phyloP scores from a whole-genome alignment of 371 early-diverging fungal genomes.

The Capillidium rhysosporum region DNA sequence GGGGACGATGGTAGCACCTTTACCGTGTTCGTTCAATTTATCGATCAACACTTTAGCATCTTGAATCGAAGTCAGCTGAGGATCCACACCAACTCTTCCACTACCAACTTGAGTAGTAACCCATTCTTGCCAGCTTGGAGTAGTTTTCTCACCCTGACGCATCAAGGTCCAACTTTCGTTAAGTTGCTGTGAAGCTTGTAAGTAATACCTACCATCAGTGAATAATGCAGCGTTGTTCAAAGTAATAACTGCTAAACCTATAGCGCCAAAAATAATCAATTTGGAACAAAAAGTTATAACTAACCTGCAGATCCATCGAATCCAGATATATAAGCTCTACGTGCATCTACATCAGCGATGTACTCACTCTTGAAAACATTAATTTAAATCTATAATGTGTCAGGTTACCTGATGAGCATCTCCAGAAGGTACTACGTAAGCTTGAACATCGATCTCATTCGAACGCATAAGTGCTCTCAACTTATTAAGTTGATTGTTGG shows the following conservation, averaged over 20 bases:
- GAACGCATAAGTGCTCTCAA: conserved; percentile 52
- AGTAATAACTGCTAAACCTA: conserved; percentile 58
- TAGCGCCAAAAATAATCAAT: not conserved
- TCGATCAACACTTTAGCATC: conserved; percentile 34
- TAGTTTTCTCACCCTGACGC: conserved; percentile 74
- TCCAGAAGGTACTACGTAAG: conserved; percentile 83
- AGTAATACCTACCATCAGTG: conserved; percentile 97
- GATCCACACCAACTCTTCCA: conserved; percentile 12
- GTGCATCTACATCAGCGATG: conserved; percentile 75
- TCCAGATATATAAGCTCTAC: conserved; percentile 88
- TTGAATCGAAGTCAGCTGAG: conserved; percentile 11
- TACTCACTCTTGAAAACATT: conserved; percentile 74
- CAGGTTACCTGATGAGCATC: conserved; percentile 80
- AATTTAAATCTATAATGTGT: too few relatives aligned
- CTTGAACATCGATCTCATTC: conserved; percentile 36
- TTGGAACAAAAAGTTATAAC: conserved; percentile 15
- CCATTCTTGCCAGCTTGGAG: conserved; percentile 79
- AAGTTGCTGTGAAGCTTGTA: conserved; percentile 90
- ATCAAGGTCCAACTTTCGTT: conserved; percentile 80
- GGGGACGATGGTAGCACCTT: conserved; percentile 20
- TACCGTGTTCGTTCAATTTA: conserved; percentile 16
- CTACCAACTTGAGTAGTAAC: conserved; percentile 17
- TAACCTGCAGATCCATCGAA: conserved; percentile 98
- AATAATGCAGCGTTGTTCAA: conserved; percentile 54
- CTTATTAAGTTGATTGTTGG: conserved; percentile 28